Evolutionary conservation across 306 rosid genomes (phyloP).

Genomic region (Prunus persica): Prunus_persica_NCBIv2 NC_034016.1:18419501-18420000

Average conservation of each 20-base stretch:
- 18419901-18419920: conserved; percentile 43
- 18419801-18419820: conserved; percentile 32
- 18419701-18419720: conserved; percentile 86
- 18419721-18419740: conserved; percentile 8
- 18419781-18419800: conserved; percentile 10
- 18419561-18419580: conserved; percentile 52
- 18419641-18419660: conserved; percentile 58
- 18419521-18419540: conserved; percentile 89
- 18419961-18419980: background rate
- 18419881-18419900: conserved; percentile 78
- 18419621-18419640: conserved; percentile 5
- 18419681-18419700: conserved; percentile 48
- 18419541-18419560: conserved; percentile 85
- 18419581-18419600: background rate
- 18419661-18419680: conserved; percentile 68
- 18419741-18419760: conserved; percentile 4
- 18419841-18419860: conserved; percentile 62
- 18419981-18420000: background rate
- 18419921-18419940: background rate
- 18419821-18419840: conserved; percentile 87
- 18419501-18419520: conserved; percentile 83
- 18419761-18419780: background rate
- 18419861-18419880: conserved; percentile 65
- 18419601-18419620: background rate
- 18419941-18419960: background rate